Conservation (phyloP, 2,329 filamentous ascomycete species). For the Trichothecium sympodiale region DNA sequence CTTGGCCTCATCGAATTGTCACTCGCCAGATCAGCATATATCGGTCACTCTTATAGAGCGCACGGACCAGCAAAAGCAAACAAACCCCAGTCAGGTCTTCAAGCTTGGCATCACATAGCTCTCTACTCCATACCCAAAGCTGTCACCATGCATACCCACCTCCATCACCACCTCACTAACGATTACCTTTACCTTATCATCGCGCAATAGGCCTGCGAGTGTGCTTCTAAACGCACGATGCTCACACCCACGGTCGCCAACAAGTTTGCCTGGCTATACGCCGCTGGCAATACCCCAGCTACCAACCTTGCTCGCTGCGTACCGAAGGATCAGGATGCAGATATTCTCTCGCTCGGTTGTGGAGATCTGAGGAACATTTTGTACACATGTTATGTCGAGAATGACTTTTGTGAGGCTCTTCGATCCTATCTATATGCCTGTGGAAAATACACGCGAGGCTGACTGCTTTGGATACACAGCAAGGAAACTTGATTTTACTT, state of each 20-base stretch:
- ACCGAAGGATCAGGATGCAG: conserved; percentile 35
- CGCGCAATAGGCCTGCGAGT: too few species aligned
- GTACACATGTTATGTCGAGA: conserved; percentile 36
- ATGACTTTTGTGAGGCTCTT: conserved; percentile 20
- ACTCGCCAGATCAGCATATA: too few species aligned
- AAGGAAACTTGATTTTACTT: conserved; percentile 41
- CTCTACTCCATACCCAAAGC: too few species aligned
- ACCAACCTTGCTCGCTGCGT: conserved; percentile 34
- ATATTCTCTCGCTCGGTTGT: conserved; percentile 42
- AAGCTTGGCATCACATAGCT: too few species aligned
- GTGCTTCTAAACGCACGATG: conserved; percentile 17
- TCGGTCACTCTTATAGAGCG: too few species aligned
- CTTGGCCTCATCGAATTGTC: too few species aligned
- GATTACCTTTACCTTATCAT: too few species aligned
- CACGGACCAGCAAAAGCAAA: too few species aligned
- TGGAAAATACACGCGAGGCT: too few species aligned
- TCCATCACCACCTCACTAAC: too few species aligned
- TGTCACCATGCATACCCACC: too few species aligned
- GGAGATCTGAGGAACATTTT: conserved; percentile 46
- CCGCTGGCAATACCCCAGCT: conserved; percentile 44
- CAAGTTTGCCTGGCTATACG: conserved; percentile 26
- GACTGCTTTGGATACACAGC: not conserved
- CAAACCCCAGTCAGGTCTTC: too few species aligned
- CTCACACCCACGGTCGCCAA: conserved; percentile 23
- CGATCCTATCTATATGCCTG: not conserved